Conservation (phyloP, 371 early-diverging fungal species). For the Mortierella sp. region DNA sequence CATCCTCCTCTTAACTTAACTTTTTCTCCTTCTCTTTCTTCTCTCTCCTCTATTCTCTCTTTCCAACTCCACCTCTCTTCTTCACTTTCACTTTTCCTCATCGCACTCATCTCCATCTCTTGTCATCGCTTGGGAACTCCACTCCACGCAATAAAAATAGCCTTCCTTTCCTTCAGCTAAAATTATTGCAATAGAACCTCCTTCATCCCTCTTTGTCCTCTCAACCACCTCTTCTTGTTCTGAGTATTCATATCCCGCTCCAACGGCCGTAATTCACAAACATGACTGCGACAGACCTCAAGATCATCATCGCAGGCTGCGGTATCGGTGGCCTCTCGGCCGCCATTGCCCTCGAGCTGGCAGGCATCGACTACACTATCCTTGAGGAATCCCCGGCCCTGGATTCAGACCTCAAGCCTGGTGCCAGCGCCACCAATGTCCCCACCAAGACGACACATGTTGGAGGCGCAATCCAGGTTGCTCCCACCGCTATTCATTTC, state of each 20-base stretch:
- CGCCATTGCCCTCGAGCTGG: constrained; percentile 50
- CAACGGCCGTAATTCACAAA: not conserved
- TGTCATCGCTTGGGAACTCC: not conserved
- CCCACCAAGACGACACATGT: not conserved
- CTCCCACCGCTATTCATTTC: constrained; percentile 54
- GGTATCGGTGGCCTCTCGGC: constrained; percentile 45
- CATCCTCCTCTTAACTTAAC: not conserved
- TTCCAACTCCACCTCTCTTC: not conserved
- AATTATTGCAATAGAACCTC: not conserved
- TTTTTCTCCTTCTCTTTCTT: constrained; percentile 4
- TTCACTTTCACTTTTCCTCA: not conserved
- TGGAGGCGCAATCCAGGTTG: constrained; percentile 47
- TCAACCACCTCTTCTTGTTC: not conserved
- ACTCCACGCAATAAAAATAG: not conserved
- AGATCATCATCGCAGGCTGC: constrained; percentile 42
- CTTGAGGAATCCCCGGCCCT: constrained; percentile 29
- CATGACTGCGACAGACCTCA: constrained; percentile 45
- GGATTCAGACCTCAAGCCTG: not conserved
- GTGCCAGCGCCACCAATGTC: not conserved
- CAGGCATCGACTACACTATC: constrained; percentile 48
- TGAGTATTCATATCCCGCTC: not conserved
- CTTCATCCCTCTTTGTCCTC: not conserved
- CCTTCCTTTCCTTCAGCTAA: not conserved
- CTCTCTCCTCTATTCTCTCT: not conserved
- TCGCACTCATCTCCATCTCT: not conserved